These are phyloP conservation scores for Cokeromyces recurvatus DNA, from an alignment of 371 early-diverging fungal species.

Conservation along the genomic window DNA sequence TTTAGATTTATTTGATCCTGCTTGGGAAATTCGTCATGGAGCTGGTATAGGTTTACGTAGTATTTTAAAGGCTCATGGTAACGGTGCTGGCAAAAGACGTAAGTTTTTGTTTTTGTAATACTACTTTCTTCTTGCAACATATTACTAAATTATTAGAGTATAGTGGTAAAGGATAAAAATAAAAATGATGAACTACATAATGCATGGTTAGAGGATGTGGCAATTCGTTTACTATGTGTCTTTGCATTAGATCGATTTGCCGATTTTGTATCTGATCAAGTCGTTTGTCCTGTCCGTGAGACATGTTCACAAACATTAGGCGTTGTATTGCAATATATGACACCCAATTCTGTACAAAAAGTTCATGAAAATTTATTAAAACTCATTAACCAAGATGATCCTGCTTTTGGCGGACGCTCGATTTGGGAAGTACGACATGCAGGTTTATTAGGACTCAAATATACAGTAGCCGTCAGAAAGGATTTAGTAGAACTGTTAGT, in stretches of 20 bases:
- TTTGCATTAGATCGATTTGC: conserved; percentile 94
- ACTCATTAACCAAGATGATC: conserved; percentile 55
- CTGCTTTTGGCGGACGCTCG: conserved; percentile 39
- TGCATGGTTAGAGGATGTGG: conserved; percentile 82
- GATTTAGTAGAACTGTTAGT: conserved; percentile 75
- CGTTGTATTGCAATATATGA: conserved; percentile 72
- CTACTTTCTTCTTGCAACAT: not conserved
- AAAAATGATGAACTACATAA: conserved; percentile 70
- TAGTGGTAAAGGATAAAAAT: conserved; percentile 36
- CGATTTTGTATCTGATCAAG: conserved; percentile 95
- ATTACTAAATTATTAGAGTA: not conserved
- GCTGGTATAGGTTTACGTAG: conserved; percentile 93
- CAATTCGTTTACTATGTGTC: conserved; percentile 86
- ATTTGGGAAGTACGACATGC: conserved; percentile 95
- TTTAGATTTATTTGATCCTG: conserved; percentile 85
- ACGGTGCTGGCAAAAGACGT: conserved; percentile 74
- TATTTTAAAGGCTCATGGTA: conserved; percentile 82
- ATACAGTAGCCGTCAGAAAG: conserved; percentile 87
- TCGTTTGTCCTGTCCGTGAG: conserved; percentile 94
- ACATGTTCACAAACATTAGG: conserved; percentile 93
- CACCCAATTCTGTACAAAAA: conserved; percentile 46
- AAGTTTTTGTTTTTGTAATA: too few relatives aligned
- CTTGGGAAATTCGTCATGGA: conserved; percentile 97
- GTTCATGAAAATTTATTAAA: conserved; percentile 55
- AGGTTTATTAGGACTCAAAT: conserved; percentile 93